Evolutionary conservation across 805 yeast species (phyloP).

Genomic region (Metschnikowia chrysomelidarum): DNA sequence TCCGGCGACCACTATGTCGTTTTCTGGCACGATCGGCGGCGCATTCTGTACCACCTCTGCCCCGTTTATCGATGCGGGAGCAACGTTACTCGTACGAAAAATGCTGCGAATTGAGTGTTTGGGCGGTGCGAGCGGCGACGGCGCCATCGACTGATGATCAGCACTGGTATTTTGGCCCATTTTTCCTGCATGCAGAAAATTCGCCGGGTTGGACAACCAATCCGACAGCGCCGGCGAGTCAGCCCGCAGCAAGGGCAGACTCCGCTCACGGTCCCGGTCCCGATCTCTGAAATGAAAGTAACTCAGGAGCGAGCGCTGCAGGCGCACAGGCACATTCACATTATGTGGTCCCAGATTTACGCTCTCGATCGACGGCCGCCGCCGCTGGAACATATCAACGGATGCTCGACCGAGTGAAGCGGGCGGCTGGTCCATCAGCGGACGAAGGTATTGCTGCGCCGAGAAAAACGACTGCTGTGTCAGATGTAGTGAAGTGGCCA

Average conservation of each 20-base stretch:
- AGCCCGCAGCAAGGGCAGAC: conserved; percentile 13
- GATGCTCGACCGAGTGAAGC: conserved; percentile 29
- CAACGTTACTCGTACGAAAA: conserved; percentile 23
- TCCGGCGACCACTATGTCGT: background rate
- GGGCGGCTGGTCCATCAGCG: conserved; percentile 37
- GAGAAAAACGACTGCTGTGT: conserved; percentile 44
- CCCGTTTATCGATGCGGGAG: background rate
- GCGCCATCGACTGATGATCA: conserved; percentile 4
- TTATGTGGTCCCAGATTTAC: conserved; percentile 20
- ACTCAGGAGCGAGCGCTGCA: conserved; percentile 31
- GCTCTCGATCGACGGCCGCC: conserved; percentile 32
- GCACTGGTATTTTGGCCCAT: too few species aligned
- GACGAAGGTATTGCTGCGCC: conserved; percentile 41
- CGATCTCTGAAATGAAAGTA: conserved; percentile 40
- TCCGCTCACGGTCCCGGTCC: conserved; percentile 8
- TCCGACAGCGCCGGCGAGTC: conserved; percentile 5
- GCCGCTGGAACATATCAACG: conserved; percentile 31
- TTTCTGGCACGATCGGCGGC: too few species aligned
- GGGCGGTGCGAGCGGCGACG: conserved; percentile 18
- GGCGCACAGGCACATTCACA: conserved; percentile 12
- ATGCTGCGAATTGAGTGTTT: conserved; percentile 36
- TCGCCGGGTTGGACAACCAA: too few species aligned
- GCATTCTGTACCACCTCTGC: too few species aligned
- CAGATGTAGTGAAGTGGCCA: conserved; percentile 39
- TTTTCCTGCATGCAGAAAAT: too few species aligned